Evolutionary conservation across 306 rosid genomes (phyloP).

Genomic region (Vachellia collinsii): DNA sequence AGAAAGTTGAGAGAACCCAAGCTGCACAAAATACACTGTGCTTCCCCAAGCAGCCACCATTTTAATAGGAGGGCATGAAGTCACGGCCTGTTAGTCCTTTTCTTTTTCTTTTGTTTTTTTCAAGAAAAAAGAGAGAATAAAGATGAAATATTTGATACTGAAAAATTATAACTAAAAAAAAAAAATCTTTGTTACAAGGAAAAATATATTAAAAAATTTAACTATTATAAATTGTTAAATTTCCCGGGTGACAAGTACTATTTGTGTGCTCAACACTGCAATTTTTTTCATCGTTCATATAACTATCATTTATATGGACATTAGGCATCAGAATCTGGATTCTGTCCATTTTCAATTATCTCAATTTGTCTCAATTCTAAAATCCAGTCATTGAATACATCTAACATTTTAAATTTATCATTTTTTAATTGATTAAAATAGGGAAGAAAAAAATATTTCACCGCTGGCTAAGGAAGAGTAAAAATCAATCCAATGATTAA

Average conservation of each 20-base stretch:
- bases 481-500: not conserved
- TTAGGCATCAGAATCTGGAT: not conserved
- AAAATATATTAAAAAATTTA: too few species aligned
- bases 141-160: too few species aligned
- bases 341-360: not conserved
- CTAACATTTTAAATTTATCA: too few species aligned
- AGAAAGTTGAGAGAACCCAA: too few species aligned
- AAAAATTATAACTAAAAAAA: too few species aligned
- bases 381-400: not conserved
- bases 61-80: too few species aligned
- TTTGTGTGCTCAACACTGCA: not conserved
- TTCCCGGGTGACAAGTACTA: not conserved
- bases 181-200: not conserved
- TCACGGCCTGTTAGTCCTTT: too few species aligned
- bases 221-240: too few species aligned
- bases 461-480: not conserved
- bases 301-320: not conserved
- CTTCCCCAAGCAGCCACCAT: too few species aligned
- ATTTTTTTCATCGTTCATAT: not conserved
- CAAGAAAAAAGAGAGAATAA: too few species aligned
- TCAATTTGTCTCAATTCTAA: not conserved
- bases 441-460: not conserved
- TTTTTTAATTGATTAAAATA: not conserved
- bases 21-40: too few species aligned
- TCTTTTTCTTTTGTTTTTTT: too few species aligned